These are phyloP conservation scores for Cercospora janseana DNA, from an alignment of 2,329 filamentous ascomycete species.

Conservation along the genomic window DNA sequence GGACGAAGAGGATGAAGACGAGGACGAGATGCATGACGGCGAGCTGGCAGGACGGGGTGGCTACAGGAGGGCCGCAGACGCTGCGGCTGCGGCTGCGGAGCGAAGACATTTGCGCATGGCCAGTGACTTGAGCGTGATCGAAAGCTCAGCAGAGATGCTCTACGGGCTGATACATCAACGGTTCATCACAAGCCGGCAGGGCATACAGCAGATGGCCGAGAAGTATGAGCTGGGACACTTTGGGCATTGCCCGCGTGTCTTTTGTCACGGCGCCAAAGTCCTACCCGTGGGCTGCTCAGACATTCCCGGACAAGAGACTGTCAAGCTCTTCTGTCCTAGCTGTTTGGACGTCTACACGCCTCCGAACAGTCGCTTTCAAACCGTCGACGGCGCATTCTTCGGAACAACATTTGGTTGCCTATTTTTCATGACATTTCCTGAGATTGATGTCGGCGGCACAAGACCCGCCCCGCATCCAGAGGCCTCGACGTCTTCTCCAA, in stretches of 20 bases:
- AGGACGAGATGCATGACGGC: conserved; percentile 57
- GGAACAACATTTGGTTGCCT: conserved; percentile 94
- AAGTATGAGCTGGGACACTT: conserved; percentile 98
- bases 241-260: conserved; percentile 88
- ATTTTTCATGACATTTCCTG: conserved; percentile 97
- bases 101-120: conserved; percentile 82
- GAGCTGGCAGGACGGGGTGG: conserved; percentile 43
- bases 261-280: conserved; percentile 86
- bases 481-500: conserved; percentile 17
- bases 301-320: conserved; percentile 92
- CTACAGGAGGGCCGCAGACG: conserved; percentile 34
- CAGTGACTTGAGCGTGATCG: conserved; percentile 90
- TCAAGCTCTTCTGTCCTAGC: conserved; percentile 96
- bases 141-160: conserved; percentile 95
- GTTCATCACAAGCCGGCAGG: conserved; percentile 93
- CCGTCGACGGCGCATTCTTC: conserved; percentile 96
- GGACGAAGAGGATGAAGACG: conserved; percentile 52
- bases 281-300: conserved; percentile 92
- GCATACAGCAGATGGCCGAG: conserved; percentile 98
- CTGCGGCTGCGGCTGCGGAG: conserved; percentile 52
- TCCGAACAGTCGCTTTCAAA: conserved; percentile 94
- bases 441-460: conserved; percentile 70
- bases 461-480: conserved; percentile 19
- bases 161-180: conserved; percentile 98
- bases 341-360: conserved; percentile 97